Conservation (phyloP, 2,329 filamentous ascomycete species). For the Bipolaris oryzae region DNA sequence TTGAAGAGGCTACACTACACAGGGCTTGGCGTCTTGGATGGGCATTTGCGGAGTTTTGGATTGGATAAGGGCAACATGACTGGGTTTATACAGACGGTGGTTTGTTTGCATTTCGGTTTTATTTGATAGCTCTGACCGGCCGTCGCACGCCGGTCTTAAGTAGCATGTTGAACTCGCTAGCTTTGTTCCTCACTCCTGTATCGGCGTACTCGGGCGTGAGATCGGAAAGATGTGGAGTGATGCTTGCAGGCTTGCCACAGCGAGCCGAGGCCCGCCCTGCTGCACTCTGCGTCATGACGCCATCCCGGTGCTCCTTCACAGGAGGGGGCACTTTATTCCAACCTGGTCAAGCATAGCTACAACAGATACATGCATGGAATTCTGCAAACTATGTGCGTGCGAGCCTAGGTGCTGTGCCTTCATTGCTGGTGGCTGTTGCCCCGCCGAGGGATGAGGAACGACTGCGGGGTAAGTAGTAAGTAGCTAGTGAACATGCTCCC, state of each 20-base stretch:
- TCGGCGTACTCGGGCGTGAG: slow-evolving; percentile 1
- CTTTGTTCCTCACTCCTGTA: background rate
- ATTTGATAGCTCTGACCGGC: slow-evolving; percentile 8
- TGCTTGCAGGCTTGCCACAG: background rate
- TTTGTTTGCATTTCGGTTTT: slow-evolving; percentile 8
- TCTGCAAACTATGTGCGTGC: background rate
- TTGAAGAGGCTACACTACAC: slow-evolving; percentile 31
- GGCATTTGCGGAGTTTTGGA: slow-evolving; percentile 38
- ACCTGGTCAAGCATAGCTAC: background rate
- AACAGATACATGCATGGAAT: background rate
- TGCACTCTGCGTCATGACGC: background rate
- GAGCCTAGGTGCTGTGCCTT: slow-evolving; percentile 17
- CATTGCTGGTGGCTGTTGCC: slow-evolving; percentile 18
- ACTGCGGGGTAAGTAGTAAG: too few species aligned
- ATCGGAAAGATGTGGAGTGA: slow-evolving; percentile 7
- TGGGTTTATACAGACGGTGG: slow-evolving; percentile 9
- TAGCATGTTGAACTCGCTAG: slow-evolving; percentile 7
- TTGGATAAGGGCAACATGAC: slow-evolving; percentile 9
- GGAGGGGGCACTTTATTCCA: background rate
- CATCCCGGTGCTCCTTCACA: background rate
- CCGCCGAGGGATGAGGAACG: slow-evolving; percentile 29
- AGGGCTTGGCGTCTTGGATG: slow-evolving; percentile 4
- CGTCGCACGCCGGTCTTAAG: slow-evolving; percentile 4
- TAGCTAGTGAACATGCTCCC: slow-evolving; percentile 13
- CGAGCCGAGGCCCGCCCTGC: slow-evolving; percentile 1